Conservation (phyloP, 495 filamentous ascomycete genomes). For the Chlorociboria aeruginascens region DNA sequence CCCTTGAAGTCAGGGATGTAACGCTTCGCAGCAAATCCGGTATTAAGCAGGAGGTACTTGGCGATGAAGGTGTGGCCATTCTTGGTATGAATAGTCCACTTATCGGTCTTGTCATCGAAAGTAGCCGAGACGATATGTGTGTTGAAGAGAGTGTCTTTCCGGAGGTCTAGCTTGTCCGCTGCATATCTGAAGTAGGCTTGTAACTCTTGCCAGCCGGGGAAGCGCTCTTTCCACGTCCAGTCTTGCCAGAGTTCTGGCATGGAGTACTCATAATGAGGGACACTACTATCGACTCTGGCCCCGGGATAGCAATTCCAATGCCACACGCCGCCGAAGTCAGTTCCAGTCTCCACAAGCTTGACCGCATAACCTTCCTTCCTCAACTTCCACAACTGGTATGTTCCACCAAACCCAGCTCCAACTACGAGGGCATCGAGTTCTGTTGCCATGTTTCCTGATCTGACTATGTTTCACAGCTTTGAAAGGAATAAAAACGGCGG, state of each 20-base stretch:
- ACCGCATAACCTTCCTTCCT: neutral
- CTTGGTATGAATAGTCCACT: slow-evolving; percentile 27
- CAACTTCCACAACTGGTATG: neutral
- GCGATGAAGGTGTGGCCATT: slow-evolving; percentile 18
- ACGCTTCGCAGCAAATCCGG: slow-evolving; percentile 28
- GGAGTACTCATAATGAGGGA: slow-evolving; percentile 16
- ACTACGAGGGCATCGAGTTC: neutral
- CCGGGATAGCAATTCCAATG: slow-evolving; percentile 1
- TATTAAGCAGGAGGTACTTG: slow-evolving; percentile 27
- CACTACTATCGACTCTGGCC: neutral
- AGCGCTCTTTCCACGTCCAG: slow-evolving; percentile 33
- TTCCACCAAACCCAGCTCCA: neutral
- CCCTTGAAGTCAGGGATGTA: slow-evolving; percentile 26
- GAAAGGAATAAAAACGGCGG: too few relatives aligned
- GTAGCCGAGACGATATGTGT: slow-evolving; percentile 26
- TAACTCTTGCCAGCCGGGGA: slow-evolving; percentile 27
- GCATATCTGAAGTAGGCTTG: slow-evolving; percentile 31
- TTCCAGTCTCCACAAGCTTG: neutral
- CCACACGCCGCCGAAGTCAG: neutral
- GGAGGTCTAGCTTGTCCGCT: slow-evolving; percentile 29
- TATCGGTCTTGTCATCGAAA: slow-evolving; percentile 22
- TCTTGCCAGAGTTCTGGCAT: slow-evolving; percentile 21
- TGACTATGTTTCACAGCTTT: too few relatives aligned
- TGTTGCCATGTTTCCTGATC: too few relatives aligned
- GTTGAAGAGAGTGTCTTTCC: slow-evolving; percentile 31